phyloP scores from a whole-genome alignment of 148 eudicot genomes.

The Nepenthes mirabilis region DNA sequence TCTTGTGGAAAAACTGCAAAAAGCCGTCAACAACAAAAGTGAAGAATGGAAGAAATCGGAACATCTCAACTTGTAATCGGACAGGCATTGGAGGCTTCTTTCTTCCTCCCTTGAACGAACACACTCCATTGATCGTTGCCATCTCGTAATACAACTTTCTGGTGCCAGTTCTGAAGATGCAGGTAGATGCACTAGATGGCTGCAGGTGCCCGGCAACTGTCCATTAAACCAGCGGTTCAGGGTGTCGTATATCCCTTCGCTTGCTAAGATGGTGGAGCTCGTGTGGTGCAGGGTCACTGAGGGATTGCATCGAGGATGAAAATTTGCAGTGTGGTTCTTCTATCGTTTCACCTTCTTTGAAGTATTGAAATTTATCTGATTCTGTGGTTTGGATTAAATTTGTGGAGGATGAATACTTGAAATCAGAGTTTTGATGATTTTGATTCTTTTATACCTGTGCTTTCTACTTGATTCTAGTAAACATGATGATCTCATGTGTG shows the following conservation, averaged over 20 bases:
- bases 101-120: slow-evolving; percentile 30
- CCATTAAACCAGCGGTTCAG: slow-evolving; percentile 35
- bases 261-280: slow-evolving; percentile 42
- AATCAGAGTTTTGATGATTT: too few relatives aligned
- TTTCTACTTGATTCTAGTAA: too few relatives aligned
- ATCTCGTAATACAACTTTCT: slow-evolving; percentile 43
- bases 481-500: too few relatives aligned
- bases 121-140: slow-evolving; percentile 30
- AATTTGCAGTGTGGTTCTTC: slow-evolving; percentile 26
- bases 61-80: slow-evolving; percentile 38
- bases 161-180: slow-evolving; percentile 34
- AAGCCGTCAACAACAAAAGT: slow-evolving; percentile 31
- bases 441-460: too few relatives aligned
- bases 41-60: slow-evolving; percentile 32
- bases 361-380: background rate
- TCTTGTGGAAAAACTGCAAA: background rate
- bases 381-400: too few relatives aligned
- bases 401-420: too few relatives aligned
- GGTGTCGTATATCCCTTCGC: slow-evolving; percentile 40
- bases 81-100: slow-evolving; percentile 22
- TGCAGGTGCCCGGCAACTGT: slow-evolving; percentile 27
- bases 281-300: slow-evolving; percentile 16
- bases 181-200: slow-evolving; percentile 41
- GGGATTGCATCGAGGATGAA: background rate
- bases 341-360: slow-evolving; percentile 8